Evolutionary conservation across 306 rosid species (phyloP), one percentile per base, ranked within the genome.

Genomic region (Abrus precatorius): DNA sequence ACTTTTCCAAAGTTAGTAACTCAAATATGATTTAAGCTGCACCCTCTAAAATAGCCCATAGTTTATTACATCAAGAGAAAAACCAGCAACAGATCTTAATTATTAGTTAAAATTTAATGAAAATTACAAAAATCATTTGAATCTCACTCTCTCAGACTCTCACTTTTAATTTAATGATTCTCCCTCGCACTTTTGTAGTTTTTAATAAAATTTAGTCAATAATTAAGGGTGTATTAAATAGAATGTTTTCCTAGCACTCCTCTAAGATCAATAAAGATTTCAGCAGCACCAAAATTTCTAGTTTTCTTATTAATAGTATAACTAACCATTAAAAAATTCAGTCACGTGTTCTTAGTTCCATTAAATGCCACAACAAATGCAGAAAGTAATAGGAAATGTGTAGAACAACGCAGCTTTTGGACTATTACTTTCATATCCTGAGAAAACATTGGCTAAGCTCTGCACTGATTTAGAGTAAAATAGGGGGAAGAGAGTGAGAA

Each of bases 361-460:
- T 77, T 33, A 63, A 74, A 55, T 63, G 79, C 41, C 30, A 59
- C 43, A 69, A 50, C 13, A 79, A 74, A 44, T 49, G 61, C 60
- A 67, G 54, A 75, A 64, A 56, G 28, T 5, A 14, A 34, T 34
- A 54, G 47, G 72, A 74, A 61, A 79, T 75, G 44, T 63, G 57
- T 36, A 49, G 57, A 77, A 47, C 38, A 74, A 52, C 28, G 61
- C 5, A 7, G 61, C 40, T 76, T 78, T 68, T 53, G 40, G 67
- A 80, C 36, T 36, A 70, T 40, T 41, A 69, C 52, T 54, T 29
- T 12, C 59, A 40, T 44, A 72, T 45, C 63, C 80, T 2, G 66
- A 79, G 83, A 84, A 55, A 75, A 57, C 73, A 49, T 27, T 32
- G 52, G 75, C 59, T 53, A 66, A 53, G 69, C 30, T 62, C 57